Evolutionary conservation across 768 basidiomycete genomes (phyloP).

Genomic region (Suillus subaureus): DNA sequence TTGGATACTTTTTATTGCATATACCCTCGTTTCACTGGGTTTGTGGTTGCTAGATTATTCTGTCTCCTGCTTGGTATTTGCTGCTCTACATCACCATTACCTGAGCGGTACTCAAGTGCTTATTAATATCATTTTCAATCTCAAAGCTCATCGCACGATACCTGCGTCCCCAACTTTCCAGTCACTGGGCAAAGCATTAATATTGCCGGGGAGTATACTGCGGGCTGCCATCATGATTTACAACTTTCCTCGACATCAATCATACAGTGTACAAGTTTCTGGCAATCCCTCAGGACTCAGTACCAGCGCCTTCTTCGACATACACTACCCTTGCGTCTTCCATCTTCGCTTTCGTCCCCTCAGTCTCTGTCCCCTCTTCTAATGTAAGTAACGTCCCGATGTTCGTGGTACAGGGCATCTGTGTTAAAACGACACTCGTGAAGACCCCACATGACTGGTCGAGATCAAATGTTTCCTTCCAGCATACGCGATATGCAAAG

Average conservation of each 20-base stretch:
- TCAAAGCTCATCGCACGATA: too few relatives aligned
- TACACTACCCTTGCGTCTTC: background rate
- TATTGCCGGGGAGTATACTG: too few relatives aligned
- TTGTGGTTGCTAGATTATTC: too few relatives aligned
- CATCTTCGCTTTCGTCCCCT: background rate
- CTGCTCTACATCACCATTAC: too few relatives aligned
- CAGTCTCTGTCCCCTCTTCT: background rate
- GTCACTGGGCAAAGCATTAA: too few relatives aligned
- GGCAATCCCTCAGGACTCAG: background rate
- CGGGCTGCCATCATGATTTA: background rate
- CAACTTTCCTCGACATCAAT: background rate
- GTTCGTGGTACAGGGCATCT: background rate
- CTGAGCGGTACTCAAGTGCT: too few relatives aligned
- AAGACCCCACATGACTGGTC: conserved; percentile 5
- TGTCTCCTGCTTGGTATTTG: too few relatives aligned
- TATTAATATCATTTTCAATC: too few relatives aligned
- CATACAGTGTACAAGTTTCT: background rate
- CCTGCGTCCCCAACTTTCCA: too few relatives aligned
- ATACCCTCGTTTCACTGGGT: too few relatives aligned
- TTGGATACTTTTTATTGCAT: too few relatives aligned
- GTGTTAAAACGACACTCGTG: background rate
- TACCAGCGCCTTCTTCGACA: background rate
- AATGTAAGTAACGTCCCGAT: background rate
- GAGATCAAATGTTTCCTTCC: conserved; percentile 10
- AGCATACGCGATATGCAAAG: conserved; percentile 20